These are phyloP conservation scores for Elsinoe batatas DNA, from an alignment of 2,329 filamentous ascomycete species.

Conservation along the genomic window DNA sequence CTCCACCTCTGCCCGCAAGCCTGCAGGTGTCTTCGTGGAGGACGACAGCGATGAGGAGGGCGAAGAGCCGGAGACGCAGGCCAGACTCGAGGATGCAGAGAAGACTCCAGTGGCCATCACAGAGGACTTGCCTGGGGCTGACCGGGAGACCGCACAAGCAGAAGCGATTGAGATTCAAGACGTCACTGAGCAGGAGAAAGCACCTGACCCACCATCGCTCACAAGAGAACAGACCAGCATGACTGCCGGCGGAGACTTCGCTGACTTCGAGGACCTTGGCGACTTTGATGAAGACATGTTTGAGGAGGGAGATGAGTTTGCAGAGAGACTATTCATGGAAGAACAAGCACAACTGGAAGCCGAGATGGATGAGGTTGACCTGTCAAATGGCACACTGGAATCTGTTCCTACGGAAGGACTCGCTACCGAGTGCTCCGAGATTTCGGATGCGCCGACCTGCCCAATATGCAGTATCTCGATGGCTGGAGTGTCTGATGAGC, in stretches of 20 bases:
- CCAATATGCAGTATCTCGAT: constrained; percentile 68
- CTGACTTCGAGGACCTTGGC: constrained; percentile 42
- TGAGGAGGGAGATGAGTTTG: constrained; percentile 41
- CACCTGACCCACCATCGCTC: constrained; percentile 24
- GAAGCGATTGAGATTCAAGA: not conserved
- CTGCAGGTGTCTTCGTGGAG: constrained; percentile 56
- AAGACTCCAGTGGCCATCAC: not conserved
- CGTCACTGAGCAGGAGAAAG: not conserved
- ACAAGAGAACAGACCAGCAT: constrained; percentile 42
- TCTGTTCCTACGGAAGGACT: not conserved
- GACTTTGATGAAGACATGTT: constrained; percentile 54
- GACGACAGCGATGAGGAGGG: constrained; percentile 50
- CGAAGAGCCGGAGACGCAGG: constrained; percentile 18
- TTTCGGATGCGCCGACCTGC: constrained; percentile 41
- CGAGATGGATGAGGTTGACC: constrained; percentile 30
- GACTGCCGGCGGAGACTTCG: constrained; percentile 41
- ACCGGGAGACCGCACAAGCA: not conserved
- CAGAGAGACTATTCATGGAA: constrained; percentile 57
- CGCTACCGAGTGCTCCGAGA: constrained; percentile 12
- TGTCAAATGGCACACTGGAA: constrained; percentile 1
- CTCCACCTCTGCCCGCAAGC: constrained; percentile 4
- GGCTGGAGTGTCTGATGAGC: constrained; percentile 45
- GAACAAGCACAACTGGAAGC: constrained; percentile 51
- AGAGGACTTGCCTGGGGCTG: not conserved
- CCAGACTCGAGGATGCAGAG: not conserved